Base-by-base conservation (phyloP, 495 filamentous ascomycete genomes). In the Oidiodendron maius region DNA sequence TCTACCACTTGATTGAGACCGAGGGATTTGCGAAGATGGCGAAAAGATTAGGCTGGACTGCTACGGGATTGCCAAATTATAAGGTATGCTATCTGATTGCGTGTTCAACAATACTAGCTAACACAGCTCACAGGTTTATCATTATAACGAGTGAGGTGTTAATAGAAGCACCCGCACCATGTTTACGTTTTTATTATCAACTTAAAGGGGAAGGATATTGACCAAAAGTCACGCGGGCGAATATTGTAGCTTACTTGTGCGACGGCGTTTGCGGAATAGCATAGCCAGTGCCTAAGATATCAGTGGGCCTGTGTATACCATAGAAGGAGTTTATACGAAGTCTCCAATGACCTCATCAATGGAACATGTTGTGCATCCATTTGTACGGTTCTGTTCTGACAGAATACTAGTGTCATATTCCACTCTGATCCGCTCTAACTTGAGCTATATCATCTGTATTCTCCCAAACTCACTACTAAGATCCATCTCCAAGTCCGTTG, bases 21-120 rank as follows among this genome's bases (percentile, higher is more conserved):
- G 93, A 98, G 62, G 93, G 93, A 0, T 98, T 98, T 60, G 91
- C 94, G 12, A 96, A 91, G 68, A 98, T 98, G 93, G 91, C 89
- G 16, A 81, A 73, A 57, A 74, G 93, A 48, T 65, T 98, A 59
- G 89, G 89, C 16, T 96, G 91, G 80, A 71, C 80, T 45, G 77
- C 86, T 38, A 86, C 76, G 60, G 93, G 93, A 4, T 59, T 98
- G 58, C 93, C 93, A 26, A 95, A 98, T 71, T 98, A 98, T 69
- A 89, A 94, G 73, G 93, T 97, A 71, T 61, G 78, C 76, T 21
- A 9, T 22, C 34, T 26, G 43, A 6, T 5, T 30, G 16, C 28
- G n/a, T 18, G 17, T 34, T 13, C 26, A 30, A 5, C 32, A 38
- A 10, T 16, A 28, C 15, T 21, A 11, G 36, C 9, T 22, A 12